phyloP scores from a whole-genome alignment of 2,329 filamentous ascomycete genomes.

The Sclerotiophoma versabilis region DNA sequence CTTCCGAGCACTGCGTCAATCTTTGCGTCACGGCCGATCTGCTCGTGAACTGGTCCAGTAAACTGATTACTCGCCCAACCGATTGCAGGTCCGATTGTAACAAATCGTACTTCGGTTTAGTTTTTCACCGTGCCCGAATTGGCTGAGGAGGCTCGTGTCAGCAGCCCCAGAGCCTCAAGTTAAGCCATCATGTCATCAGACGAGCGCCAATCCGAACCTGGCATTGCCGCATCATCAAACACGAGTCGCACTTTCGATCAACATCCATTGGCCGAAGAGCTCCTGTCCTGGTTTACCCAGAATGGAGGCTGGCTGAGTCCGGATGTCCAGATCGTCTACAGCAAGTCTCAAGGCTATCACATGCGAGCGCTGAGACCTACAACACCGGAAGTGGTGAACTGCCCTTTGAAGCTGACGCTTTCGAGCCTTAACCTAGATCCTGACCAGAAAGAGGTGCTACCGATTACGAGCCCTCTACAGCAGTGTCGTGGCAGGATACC shows the following conservation, averaged over 20 bases:
- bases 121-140: slow-evolving; percentile 14
- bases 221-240: slow-evolving; percentile 5
- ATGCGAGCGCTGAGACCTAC: slow-evolving; percentile 35
- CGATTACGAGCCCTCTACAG: slow-evolving; percentile 34
- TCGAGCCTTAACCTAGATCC: slow-evolving; percentile 47
- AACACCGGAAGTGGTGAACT: slow-evolving; percentile 35
- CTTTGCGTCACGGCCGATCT: slow-evolving; percentile 24
- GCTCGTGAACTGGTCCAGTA: slow-evolving; percentile 12
- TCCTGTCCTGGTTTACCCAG: slow-evolving; percentile 41
- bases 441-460: slow-evolving; percentile 32
- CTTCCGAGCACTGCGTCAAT: slow-evolving; percentile 17
- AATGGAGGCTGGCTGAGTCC: slow-evolving; percentile 43
- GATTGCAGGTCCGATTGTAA: slow-evolving; percentile 2
- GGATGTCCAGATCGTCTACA: slow-evolving; percentile 39
- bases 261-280: slow-evolving; percentile 26
- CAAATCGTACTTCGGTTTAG: slow-evolving; percentile 8
- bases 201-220: slow-evolving; percentile 6
- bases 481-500: slow-evolving; percentile 37
- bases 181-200: slow-evolving; percentile 18
- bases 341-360: slow-evolving; percentile 39
- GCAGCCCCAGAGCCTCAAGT: slow-evolving; percentile 13
- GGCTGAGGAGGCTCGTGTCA: slow-evolving; percentile 18
- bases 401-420: slow-evolving; percentile 44
- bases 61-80: slow-evolving; percentile 8
- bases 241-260: slow-evolving; percentile 10